These are phyloP conservation scores for Neophaeococcomyces aloes DNA, from an alignment of 2,329 filamentous ascomycete genomes.

Conservation along the genomic window DNA sequence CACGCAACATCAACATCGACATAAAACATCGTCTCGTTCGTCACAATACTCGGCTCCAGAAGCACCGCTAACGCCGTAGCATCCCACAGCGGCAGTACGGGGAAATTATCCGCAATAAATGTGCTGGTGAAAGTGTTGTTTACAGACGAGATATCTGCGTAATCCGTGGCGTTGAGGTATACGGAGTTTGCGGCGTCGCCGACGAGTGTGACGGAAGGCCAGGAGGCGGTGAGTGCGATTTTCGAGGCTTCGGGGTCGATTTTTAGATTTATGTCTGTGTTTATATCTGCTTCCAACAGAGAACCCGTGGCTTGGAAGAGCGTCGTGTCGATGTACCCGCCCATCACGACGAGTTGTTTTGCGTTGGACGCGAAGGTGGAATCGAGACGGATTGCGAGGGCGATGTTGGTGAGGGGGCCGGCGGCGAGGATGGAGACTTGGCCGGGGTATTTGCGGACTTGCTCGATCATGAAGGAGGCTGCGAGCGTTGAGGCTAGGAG, in stretches of 20 bases:
- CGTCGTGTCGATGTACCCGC: slow-evolving; percentile 39
- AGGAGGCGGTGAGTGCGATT: slow-evolving; percentile 39
- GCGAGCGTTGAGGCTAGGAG: slow-evolving; percentile 28
- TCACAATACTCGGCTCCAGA: slow-evolving; percentile 30
- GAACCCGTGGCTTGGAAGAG: slow-evolving; percentile 26
- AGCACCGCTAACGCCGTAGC: slow-evolving; percentile 34
- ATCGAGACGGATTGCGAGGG: slow-evolving; percentile 38
- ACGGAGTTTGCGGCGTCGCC: slow-evolving; percentile 41
- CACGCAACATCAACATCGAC: slow-evolving; percentile 26
- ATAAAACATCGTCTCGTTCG: slow-evolving; percentile 33
- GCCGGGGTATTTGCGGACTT: slow-evolving; percentile 40
- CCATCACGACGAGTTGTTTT: slow-evolving; percentile 42
- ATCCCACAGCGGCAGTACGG: slow-evolving; percentile 37
- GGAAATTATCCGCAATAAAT: slow-evolving; percentile 31
- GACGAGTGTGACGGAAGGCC: slow-evolving; percentile 37
- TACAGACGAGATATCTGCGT: slow-evolving; percentile 30
- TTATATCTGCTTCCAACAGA: slow-evolving; percentile 20
- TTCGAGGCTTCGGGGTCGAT: slow-evolving; percentile 42
- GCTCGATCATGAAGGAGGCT: slow-evolving; percentile 39
- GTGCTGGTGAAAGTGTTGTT: slow-evolving; percentile 31
- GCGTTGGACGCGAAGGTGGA: slow-evolving; percentile 36
- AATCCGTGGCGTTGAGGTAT: slow-evolving; percentile 30
- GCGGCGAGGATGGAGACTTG: slow-evolving; percentile 41
- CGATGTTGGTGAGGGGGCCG: slow-evolving; percentile 41
- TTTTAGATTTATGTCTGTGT: slow-evolving; percentile 39